Evolutionary conservation across 441 rosid species (phyloP).

Genomic region (Populus tomentosa): DNA sequence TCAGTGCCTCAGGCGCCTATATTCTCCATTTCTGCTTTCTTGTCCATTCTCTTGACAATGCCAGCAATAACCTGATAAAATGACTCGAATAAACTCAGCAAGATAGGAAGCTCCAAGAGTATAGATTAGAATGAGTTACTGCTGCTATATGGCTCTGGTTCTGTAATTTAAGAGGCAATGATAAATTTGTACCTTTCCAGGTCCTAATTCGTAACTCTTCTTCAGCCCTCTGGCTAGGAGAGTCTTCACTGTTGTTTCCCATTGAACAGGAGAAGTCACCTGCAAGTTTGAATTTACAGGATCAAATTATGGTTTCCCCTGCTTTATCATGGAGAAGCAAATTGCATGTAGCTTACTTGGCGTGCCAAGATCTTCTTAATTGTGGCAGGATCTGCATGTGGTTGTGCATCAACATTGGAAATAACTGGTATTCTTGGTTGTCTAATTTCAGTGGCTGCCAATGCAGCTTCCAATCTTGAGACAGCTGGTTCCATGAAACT

Average conservation of each 20-base stretch:
- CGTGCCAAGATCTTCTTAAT: constrained; percentile 85
- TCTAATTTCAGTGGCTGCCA: constrained; percentile 64
- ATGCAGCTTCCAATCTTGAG: constrained; percentile 87
- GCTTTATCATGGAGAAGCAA: background rate
- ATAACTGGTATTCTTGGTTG: constrained; percentile 90
- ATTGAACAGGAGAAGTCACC: constrained; percentile 97
- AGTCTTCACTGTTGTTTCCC: constrained; percentile 91
- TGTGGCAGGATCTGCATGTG: constrained; percentile 84
- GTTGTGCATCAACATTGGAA: constrained; percentile 89
- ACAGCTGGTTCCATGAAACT: constrained; percentile 98
- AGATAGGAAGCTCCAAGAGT: constrained; percentile 3
- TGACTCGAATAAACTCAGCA: constrained; percentile 7
- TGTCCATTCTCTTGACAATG: constrained; percentile 84
- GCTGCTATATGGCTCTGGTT: background rate
- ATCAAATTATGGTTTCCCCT: constrained; percentile 4
- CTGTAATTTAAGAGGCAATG: background rate
- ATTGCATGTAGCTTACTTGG: constrained; percentile 45
- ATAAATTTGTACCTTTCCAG: constrained; percentile 68
- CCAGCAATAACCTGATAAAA: constrained; percentile 83
- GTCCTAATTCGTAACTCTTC: constrained; percentile 93
- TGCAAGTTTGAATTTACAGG: constrained; percentile 15
- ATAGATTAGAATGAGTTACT: background rate
- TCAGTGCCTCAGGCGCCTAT: constrained; percentile 46
- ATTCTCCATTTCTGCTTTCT: constrained; percentile 61
- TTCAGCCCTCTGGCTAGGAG: constrained; percentile 69